phyloP scores from a whole-genome alignment of 306 rosid species.

The Medicago arabica region DNA sequence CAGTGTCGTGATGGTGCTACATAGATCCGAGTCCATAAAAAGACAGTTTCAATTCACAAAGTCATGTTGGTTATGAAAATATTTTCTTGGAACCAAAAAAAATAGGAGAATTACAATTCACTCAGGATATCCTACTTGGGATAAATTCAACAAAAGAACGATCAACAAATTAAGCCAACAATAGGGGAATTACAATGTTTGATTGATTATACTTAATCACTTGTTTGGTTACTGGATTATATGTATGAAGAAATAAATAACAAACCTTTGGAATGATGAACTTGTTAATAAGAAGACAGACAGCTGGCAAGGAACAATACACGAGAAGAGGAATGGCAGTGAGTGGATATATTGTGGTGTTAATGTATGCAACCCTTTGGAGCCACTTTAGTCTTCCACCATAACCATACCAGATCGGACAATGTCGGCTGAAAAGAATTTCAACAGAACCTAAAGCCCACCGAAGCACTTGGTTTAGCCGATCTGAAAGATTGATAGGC shows the following conservation, averaged over 20 bases:
- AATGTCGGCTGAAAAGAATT: conserved; percentile 91
- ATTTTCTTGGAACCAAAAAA: not conserved
- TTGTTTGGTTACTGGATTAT: not conserved
- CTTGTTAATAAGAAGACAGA: conserved; percentile 95
- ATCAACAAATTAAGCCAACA: no score
- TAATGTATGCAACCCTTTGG: conserved; percentile 88
- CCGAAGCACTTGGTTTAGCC: conserved; percentile 97
- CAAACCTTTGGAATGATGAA: conserved; percentile 98
- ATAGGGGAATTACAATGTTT: no score
- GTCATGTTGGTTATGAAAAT: no score
- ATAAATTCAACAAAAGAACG: no score
- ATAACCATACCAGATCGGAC: conserved; percentile 98
- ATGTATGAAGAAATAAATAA: conserved; percentile 32
- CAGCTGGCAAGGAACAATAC: conserved; percentile 93
- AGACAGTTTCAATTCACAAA: no score
- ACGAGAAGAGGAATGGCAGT: conserved; percentile 90
- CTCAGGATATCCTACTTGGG: not conserved
- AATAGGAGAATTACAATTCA: not conserved
- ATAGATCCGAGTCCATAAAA: no score
- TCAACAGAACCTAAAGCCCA: conserved; percentile 99
- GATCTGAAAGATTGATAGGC: conserved; percentile 97
- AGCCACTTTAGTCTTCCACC: conserved; percentile 94
- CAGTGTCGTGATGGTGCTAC: no score
- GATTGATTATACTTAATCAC: not conserved
- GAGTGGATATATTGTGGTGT: conserved; percentile 96